phyloP scores from a whole-genome alignment of 208 protist genomes.

The Trypanosoma congolense region DNA sequence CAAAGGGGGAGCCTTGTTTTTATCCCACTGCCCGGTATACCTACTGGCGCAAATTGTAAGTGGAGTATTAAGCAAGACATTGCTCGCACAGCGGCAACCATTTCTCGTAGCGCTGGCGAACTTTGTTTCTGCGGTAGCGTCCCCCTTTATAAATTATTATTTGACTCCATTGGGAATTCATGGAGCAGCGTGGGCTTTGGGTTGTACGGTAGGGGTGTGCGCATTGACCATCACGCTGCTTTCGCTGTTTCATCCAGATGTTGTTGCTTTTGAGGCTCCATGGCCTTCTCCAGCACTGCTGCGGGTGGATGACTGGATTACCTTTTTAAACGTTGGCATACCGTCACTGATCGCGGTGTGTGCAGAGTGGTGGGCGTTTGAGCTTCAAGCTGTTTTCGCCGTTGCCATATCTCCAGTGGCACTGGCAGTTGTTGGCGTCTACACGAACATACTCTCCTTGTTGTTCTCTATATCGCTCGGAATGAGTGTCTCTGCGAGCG shows the following conservation, averaged over 20 bases:
- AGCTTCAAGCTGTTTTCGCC: slow-evolving; percentile 56
- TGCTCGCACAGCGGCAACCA: slow-evolving; percentile 57
- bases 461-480: slow-evolving; percentile 64
- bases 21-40: slow-evolving; percentile 47
- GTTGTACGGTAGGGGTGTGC: slow-evolving; percentile 30
- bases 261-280: slow-evolving; percentile 36
- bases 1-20: slow-evolving; percentile 37
- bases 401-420: slow-evolving; percentile 32
- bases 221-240: slow-evolving; percentile 34
- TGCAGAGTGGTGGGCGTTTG: slow-evolving; percentile 77
- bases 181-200: slow-evolving; percentile 41
- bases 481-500: slow-evolving; percentile 54
- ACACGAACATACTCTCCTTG: slow-evolving; percentile 46
- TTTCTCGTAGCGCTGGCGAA: slow-evolving; percentile 46
- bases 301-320: slow-evolving; percentile 31
- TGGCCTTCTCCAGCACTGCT: slow-evolving; percentile 58
- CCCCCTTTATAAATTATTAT: slow-evolving; percentile 51
- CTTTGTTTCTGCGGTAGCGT: slow-evolving; percentile 36
- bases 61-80: slow-evolving; percentile 53
- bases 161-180: slow-evolving; percentile 49
- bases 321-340: slow-evolving; percentile 48
- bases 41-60: slow-evolving; percentile 52
- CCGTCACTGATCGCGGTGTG: slow-evolving; percentile 54
- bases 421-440: slow-evolving; percentile 48
- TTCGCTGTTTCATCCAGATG: slow-evolving; percentile 44